Percentiles rank a stretch among this genome's conserved stretches.
Evolutionary conservation across 352 stramenopile genomes (phyloP).

Genomic region (Globisporangium megalacanthum): DNA sequence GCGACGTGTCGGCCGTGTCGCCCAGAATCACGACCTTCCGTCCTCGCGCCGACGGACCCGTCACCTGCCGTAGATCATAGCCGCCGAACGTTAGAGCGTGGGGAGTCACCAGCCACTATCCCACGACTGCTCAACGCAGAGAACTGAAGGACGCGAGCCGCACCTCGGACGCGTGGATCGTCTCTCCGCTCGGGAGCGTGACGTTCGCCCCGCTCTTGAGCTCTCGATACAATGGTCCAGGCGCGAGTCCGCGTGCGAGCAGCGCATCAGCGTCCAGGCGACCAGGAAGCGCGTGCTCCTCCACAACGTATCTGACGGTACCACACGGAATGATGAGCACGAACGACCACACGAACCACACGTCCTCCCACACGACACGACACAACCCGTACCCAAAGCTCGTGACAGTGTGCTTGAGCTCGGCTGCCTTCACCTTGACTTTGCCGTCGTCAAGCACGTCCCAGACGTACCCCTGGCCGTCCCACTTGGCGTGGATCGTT

Average conservation of each 20-base stretch:
- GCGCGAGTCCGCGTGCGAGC: conserved; percentile 69
- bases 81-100: too few relatives aligned
- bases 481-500: conserved; percentile 47
- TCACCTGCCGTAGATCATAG: conserved; percentile 30
- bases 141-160: neutral
- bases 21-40: conserved; percentile 78
- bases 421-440: conserved; percentile 51
- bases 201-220: conserved; percentile 88
- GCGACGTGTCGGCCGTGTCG: conserved; percentile 67
- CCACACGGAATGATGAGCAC: neutral
- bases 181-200: conserved; percentile 68
- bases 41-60: conserved; percentile 41
- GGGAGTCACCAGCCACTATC: neutral
- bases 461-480: conserved; percentile 62
- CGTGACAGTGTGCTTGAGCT: conserved; percentile 72
- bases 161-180: conserved; percentile 80
- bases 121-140: neutral
- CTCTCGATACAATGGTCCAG: conserved; percentile 85
- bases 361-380: too few relatives aligned
- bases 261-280: conserved; percentile 86
- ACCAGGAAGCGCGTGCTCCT: conserved; percentile 66
- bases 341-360: neutral
- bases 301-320: conserved; percentile 59
- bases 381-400: conserved; percentile 56
- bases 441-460: conserved; percentile 67